Percentiles rank a stretch among this genome's conserved stretches.
Evolutionary conservation across 2,329 filamentous ascomycete genomes (phyloP).

Genomic region (Myriosclerotinia curreyana): DNA sequence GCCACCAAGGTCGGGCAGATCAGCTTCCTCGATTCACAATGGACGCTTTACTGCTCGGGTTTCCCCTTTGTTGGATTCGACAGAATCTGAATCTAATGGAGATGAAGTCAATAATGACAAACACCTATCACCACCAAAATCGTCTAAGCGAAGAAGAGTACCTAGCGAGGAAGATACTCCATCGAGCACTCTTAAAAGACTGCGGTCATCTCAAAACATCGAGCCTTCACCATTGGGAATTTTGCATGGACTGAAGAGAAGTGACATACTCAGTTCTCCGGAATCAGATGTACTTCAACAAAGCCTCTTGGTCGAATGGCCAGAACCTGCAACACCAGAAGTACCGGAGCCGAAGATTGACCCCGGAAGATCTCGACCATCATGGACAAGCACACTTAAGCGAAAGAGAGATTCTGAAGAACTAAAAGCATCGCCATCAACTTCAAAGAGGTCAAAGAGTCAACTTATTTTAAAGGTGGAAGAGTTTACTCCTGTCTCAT

Average conservation of each 20-base stretch:
- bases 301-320: not conserved
- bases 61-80: conserved; percentile 31
- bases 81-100: not conserved
- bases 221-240: not conserved
- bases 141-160: conserved; percentile 3
- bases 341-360: conserved; percentile 1
- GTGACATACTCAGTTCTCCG: not conserved
- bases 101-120: not conserved
- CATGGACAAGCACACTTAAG: conserved; percentile 26
- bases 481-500: conserved; percentile 6
- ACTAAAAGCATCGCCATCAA: conserved; percentile 19
- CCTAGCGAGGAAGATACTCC: not conserved
- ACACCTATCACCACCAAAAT: conserved; percentile 1
- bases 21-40: conserved; percentile 31
- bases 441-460: conserved; percentile 20
- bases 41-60: conserved; percentile 27
- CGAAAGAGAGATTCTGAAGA: conserved; percentile 30
- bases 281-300: not conserved
- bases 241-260: not conserved
- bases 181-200: conserved; percentile 2
- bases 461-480: conserved; percentile 24
- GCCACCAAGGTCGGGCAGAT: conserved; percentile 29
- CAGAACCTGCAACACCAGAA: not conserved
- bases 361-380: conserved; percentile 4
- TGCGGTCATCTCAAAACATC: not conserved